Evolutionary conservation across 2,329 filamentous ascomycete genomes (phyloP).

Genomic region (Albophoma yamanashiensis): DNA sequence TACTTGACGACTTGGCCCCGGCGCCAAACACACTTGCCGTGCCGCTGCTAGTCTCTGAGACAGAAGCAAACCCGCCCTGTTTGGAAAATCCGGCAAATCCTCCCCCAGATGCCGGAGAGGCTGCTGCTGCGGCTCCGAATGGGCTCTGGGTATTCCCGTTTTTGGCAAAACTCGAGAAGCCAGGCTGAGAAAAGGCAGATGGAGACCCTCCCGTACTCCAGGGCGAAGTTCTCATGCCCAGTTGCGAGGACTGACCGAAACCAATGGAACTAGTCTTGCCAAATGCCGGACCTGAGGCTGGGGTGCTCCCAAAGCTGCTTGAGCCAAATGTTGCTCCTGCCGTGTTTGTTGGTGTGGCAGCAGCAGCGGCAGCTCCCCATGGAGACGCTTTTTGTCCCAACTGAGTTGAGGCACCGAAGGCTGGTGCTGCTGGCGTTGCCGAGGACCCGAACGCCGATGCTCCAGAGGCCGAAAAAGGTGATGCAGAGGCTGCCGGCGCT

Average conservation of each 20-base stretch:
- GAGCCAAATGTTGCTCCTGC: constrained; percentile 32
- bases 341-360: constrained; percentile 17
- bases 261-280: constrained; percentile 35
- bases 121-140: constrained; percentile 22
- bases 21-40: constrained; percentile 26
- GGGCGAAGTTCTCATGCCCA: constrained; percentile 39
- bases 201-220: constrained; percentile 31
- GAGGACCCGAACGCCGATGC: constrained; percentile 31
- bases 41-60: constrained; percentile 25
- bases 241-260: constrained; percentile 41
- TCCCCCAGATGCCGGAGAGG: constrained; percentile 26
- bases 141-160: constrained; percentile 21
- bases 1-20: constrained; percentile 23
- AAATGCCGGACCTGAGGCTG: constrained; percentile 33
- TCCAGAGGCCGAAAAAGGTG: constrained; percentile 17
- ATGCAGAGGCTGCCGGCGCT: constrained; percentile 17
- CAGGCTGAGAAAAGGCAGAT: constrained; percentile 44
- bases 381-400: constrained; percentile 41
- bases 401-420: constrained; percentile 36
- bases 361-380: constrained; percentile 31
- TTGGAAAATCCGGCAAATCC: constrained; percentile 45
- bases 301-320: constrained; percentile 28
- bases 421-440: constrained; percentile 21
- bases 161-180: constrained; percentile 31
- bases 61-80: constrained; percentile 43